Base-by-base conservation (phyloP, 2,329 filamentous ascomycete genomes). In the Hypoxylon sp. region DNA sequence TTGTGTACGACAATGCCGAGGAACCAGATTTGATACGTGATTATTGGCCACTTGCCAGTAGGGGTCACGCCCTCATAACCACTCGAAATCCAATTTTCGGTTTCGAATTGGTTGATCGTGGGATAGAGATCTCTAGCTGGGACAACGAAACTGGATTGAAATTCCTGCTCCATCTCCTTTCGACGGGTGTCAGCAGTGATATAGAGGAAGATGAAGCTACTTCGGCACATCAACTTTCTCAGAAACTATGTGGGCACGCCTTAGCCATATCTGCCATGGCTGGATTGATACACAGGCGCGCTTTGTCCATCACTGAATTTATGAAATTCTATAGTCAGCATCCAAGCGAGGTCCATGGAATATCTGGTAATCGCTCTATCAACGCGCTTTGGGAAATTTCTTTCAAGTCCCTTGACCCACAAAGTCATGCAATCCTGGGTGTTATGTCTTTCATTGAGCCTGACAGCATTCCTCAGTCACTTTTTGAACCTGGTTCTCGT, bases 1-100 rank as follows among this genome's bases (percentile, higher is more conserved):
- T 55, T 14, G 35, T 55, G 6, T 55, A 40, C 17, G 51, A 55
- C n/a, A 55, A 55, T 10, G 51, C 20, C 14, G 31, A 55, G 1
- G 14, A 17, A 14, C 5, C 7, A 2, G 51, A 37, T 11, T 17
- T 22, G 17, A 6, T 55, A 10, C 17, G 13, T 5, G 30, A 31
- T 1, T 55, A 55, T 40, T 55, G 51, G 51, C 51, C 51, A 1
- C 4, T 6, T 2, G 13, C 51, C 1, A 25, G n/a, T 6, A 13
- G 33, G n/a, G 51, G 51, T 3, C 1, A 25, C 35, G 51, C 51
- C 4, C 25, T 55, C 20, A 42, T 55, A 4, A 55, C 51, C 1
- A 55, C 51, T 25, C 31, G 51, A 0, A 55, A 55, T 40, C 51
- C 35, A 4, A 17, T 2, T 0, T 2, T 55, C 20, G 51, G 13